Evolutionary conservation across 2,329 filamentous ascomycete species (phyloP).

Genomic region (Aureobasidium subglaciale): DNA sequence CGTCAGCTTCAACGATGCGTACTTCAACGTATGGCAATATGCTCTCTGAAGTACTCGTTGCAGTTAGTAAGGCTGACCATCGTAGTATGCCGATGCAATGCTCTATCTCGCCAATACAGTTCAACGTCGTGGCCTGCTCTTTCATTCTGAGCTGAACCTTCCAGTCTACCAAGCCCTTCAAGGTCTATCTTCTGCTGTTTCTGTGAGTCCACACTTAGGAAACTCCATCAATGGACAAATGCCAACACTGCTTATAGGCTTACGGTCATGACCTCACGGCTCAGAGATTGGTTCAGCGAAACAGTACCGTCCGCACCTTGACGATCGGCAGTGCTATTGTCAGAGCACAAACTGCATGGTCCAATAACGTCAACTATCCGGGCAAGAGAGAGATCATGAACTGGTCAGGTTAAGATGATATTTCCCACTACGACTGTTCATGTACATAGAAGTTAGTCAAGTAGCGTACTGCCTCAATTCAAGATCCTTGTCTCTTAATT

Average conservation of each 20-base stretch:
- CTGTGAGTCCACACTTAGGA: constrained; percentile 12
- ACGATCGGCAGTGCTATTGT: constrained; percentile 28
- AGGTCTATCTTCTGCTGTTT: constrained; percentile 26
- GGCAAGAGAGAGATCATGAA: constrained; percentile 5
- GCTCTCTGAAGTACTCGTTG: background rate
- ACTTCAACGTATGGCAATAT: constrained; percentile 15
- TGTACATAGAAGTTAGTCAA: background rate
- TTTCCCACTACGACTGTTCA: constrained; percentile 29
- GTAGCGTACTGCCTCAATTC: no score
- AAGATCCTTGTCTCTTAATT: no score
- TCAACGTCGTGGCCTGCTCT: constrained; percentile 27
- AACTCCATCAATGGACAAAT: background rate
- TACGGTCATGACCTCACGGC: constrained; percentile 28
- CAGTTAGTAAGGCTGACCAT: constrained; percentile 15
- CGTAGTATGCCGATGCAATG: constrained; percentile 25
- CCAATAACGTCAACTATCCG: constrained; percentile 14
- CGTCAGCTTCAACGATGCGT: constrained; percentile 3
- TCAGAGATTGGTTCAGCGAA: constrained; percentile 22
- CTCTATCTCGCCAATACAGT: constrained; percentile 26
- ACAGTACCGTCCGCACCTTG: constrained; percentile 30
- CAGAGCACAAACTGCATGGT: constrained; percentile 15
- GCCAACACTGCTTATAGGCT: background rate
- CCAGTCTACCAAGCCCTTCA: constrained; percentile 29
- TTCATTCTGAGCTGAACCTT: constrained; percentile 32
- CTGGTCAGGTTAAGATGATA: background rate